phyloP scores from a whole-genome alignment of 2,329 filamentous ascomycete genomes.

The Penicillium sp. region DNA sequence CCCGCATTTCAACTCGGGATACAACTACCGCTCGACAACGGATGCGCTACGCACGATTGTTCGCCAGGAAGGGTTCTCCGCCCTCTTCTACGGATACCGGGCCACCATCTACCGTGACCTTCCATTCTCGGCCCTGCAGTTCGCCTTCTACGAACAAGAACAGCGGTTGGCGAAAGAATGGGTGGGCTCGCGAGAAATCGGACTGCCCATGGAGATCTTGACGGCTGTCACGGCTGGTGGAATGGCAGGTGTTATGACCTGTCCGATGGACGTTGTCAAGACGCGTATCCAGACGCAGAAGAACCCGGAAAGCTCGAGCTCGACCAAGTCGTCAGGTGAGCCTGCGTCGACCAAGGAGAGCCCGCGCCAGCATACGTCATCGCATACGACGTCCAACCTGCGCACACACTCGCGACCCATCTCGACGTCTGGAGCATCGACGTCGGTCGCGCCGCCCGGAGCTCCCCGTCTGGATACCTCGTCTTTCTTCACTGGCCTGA shows the following conservation, averaged over 20 bases:
- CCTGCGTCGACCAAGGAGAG: constrained; percentile 28
- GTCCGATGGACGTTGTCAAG: constrained; percentile 93
- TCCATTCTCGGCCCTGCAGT: constrained; percentile 91
- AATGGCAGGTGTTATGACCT: constrained; percentile 86
- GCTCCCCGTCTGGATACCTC: constrained; percentile 77
- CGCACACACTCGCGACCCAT: constrained; percentile 60
- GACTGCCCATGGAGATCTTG: constrained; percentile 71
- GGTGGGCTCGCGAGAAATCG: constrained; percentile 73
- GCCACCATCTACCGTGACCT: constrained; percentile 89
- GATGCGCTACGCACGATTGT: constrained; percentile 82
- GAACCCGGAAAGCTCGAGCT: constrained; percentile 43
- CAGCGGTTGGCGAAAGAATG: constrained; percentile 70
- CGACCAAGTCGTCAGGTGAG: too few relatives aligned
- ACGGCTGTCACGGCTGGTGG: constrained; percentile 86
- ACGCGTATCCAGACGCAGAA: constrained; percentile 92
- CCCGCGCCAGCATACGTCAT: constrained; percentile 21
- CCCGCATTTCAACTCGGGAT: constrained; percentile 82
- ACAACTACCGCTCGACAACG: constrained; percentile 84
- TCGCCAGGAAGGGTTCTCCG: constrained; percentile 68
- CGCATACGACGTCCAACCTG: constrained; percentile 17
- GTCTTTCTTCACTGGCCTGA: constrained; percentile 74
- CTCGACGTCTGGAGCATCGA: constrained; percentile 81
- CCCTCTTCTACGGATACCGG: constrained; percentile 93
- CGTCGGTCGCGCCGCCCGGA: constrained; percentile 68
- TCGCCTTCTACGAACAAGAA: constrained; percentile 96